Conservation (phyloP, 495 filamentous ascomycete species). For the Cenococcum geophilum region DNA sequence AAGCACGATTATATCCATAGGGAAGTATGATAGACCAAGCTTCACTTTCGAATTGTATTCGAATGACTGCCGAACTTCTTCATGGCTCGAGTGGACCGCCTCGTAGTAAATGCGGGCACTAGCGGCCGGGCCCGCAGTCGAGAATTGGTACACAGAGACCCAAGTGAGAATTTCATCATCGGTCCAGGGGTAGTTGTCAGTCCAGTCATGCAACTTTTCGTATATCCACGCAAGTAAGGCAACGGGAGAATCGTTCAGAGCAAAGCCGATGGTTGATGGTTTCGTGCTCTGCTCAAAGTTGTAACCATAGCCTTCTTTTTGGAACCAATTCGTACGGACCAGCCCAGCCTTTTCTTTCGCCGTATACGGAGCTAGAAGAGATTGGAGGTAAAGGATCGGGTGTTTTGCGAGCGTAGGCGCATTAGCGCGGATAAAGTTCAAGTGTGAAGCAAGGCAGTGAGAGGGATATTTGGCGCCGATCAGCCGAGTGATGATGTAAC, state of each 20-base stretch:
- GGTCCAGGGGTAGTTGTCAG: constrained; percentile 48
- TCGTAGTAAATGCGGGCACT: constrained; percentile 50
- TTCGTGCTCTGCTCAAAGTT: constrained; percentile 43
- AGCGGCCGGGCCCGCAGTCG: constrained; percentile 47
- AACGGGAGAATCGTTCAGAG: constrained; percentile 47
- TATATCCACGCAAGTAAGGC: constrained; percentile 52
- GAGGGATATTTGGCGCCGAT: constrained; percentile 51
- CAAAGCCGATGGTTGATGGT: constrained; percentile 49
- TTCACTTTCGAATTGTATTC: constrained; percentile 6
- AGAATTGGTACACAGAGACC: constrained; percentile 51
- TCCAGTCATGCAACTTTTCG: constrained; percentile 50
- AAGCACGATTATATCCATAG: constrained; percentile 21
- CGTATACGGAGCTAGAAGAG: not conserved
- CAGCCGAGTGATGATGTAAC: constrained; percentile 53
- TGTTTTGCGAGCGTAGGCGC: not conserved
- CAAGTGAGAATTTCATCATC: constrained; percentile 52
- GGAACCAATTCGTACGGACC: constrained; percentile 36
- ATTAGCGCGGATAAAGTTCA: constrained; percentile 49
- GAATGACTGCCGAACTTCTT: constrained; percentile 7
- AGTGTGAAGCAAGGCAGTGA: constrained; percentile 53
- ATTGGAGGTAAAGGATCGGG: not conserved
- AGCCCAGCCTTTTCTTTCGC: constrained; percentile 35
- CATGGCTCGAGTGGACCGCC: constrained; percentile 24
- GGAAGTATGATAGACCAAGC: constrained; percentile 25
- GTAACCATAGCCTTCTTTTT: constrained; percentile 42